Conservation (phyloP, 805 yeast species). For the Spathaspora arborariae region DNA sequence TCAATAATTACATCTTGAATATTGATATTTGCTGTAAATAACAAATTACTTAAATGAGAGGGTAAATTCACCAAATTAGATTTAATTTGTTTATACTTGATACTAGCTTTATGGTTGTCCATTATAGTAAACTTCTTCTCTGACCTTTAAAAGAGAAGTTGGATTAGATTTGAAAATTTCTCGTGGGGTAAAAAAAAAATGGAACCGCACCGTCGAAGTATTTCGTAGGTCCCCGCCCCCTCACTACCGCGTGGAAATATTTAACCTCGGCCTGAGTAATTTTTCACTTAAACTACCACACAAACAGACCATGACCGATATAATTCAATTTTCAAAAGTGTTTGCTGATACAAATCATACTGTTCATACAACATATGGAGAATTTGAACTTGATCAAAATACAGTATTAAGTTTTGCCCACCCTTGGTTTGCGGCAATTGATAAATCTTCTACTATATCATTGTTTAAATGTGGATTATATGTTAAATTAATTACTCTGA, state of each 20-base stretch:
- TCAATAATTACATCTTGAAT: slow-evolving; percentile 60
- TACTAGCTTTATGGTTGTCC: slow-evolving; percentile 33
- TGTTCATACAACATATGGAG: not conserved
- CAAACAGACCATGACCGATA: not conserved
- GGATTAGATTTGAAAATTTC: not conserved
- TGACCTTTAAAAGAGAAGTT: not conserved
- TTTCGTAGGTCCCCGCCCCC: not conserved
- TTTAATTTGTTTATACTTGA: slow-evolving; percentile 31
- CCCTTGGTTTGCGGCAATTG: not conserved
- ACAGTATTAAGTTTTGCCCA: not conserved
- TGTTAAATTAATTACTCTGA: not conserved
- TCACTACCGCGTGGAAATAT: not conserved
- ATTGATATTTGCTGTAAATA: slow-evolving; percentile 50
- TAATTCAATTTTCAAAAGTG: not conserved
- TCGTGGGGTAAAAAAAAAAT: not conserved
- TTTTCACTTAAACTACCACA: too few relatives aligned
- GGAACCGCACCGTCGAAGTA: too few relatives aligned
- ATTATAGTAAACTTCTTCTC: too few relatives aligned
- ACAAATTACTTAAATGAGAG: slow-evolving; percentile 37
- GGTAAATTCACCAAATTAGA: slow-evolving; percentile 58
- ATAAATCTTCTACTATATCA: not conserved
- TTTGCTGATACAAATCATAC: not conserved
- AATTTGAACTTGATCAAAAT: not conserved
- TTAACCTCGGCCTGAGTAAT: not conserved
- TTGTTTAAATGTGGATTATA: not conserved